These are phyloP conservation scores for Orbilia oligospora DNA, from an alignment of 2,329 filamentous ascomycete species.

Conservation along the genomic window DNA sequence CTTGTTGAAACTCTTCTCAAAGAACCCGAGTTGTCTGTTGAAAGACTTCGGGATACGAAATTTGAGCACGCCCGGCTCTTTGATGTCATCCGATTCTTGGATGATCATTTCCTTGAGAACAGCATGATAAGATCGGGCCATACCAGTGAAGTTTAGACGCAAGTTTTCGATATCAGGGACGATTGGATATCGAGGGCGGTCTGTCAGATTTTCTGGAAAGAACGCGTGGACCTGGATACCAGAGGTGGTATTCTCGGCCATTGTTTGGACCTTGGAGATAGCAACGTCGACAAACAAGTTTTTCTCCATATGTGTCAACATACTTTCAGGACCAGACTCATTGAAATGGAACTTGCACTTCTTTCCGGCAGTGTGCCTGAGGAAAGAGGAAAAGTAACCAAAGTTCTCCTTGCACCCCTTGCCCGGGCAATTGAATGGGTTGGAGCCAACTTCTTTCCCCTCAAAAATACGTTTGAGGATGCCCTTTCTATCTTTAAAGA, in stretches of 20 bases:
- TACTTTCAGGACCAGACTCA: conserved; percentile 22
- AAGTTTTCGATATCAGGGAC: conserved; percentile 11
- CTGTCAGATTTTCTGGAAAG: conserved; percentile 26
- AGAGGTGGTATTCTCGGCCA: conserved; percentile 8
- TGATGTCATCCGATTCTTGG: conserved; percentile 3
- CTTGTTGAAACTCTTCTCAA: conserved; percentile 35
- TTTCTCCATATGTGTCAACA: conserved; percentile 43
- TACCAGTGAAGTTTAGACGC: conserved; percentile 18
- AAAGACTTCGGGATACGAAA: conserved; percentile 30
- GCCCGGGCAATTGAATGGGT: conserved; percentile 38
- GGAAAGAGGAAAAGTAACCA: conserved; percentile 42
- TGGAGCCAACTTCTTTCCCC: conserved; percentile 9
- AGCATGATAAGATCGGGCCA: conserved; percentile 16
- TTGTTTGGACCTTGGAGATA: conserved; percentile 22
- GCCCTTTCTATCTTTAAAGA: conserved; percentile 39
- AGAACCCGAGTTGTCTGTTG: conserved; percentile 26
- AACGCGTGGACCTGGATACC: conserved; percentile 42
- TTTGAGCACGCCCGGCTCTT: conserved; percentile 16
- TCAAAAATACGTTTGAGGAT: conserved; percentile 40
- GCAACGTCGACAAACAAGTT: conserved; percentile 42
- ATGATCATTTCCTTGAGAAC: conserved; percentile 39
- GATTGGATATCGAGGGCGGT: background rate
- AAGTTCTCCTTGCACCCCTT: conserved; percentile 34
- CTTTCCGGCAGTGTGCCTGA: conserved; percentile 28
- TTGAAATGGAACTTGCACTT: conserved; percentile 36